phyloP scores from a whole-genome alignment of 139 green algal genomes.

The Chlamydomonas eustigma region DNA sequence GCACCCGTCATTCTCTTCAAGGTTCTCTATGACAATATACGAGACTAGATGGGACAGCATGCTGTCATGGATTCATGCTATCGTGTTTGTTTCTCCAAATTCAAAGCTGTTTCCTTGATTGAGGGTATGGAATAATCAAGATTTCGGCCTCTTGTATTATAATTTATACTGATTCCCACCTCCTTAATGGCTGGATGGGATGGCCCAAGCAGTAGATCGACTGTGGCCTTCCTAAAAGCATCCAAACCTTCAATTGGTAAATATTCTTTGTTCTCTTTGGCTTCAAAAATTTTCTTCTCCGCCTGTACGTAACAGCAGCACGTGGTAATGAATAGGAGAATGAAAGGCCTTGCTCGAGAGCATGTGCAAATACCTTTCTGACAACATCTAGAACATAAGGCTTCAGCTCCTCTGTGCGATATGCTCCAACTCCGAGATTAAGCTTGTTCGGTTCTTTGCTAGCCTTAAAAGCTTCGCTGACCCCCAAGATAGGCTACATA shows the following conservation, averaged over 20 bases:
- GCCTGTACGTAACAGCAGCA: slow-evolving; percentile 52
- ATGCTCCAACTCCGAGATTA: slow-evolving; percentile 94
- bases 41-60: too few relatives aligned
- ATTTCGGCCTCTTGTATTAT: too few relatives aligned
- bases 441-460: slow-evolving; percentile 78
- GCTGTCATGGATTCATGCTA: too few relatives aligned
- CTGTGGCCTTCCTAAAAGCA: slow-evolving; percentile 79
- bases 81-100: too few relatives aligned
- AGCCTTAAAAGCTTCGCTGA: slow-evolving; percentile 87
- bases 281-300: slow-evolving; percentile 83
- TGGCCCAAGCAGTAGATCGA: slow-evolving; percentile 82
- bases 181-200: slow-evolving; percentile 69
- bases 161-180: too few relatives aligned
- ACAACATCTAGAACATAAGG: slow-evolving; percentile 93
- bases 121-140: too few relatives aligned
- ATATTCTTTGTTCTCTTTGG: slow-evolving; percentile 93
- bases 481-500: slow-evolving; percentile 90
- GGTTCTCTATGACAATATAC: too few relatives aligned
- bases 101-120: too few relatives aligned
- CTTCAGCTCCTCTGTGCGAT: slow-evolving; percentile 93
- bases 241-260: slow-evolving; percentile 89
- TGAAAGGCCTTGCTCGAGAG: neutral
- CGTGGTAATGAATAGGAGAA: neutral
- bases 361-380: slow-evolving; percentile 49
- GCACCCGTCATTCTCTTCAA: too few relatives aligned